These are phyloP conservation scores for Claviceps arundinis DNA, from an alignment of 2,329 filamentous ascomycete genomes.

Conservation along the genomic window DNA sequence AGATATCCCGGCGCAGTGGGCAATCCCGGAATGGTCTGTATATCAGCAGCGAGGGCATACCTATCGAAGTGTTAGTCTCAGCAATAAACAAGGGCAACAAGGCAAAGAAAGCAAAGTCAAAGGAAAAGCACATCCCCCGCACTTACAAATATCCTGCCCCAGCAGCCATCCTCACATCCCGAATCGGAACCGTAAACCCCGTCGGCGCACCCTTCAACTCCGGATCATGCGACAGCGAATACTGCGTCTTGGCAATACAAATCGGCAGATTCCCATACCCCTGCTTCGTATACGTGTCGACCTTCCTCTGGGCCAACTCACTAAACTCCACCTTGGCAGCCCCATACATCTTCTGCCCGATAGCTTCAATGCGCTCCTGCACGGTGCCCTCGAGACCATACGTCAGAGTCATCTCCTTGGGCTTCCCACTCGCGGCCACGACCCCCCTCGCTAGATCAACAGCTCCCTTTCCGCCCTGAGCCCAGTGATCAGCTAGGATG, in stretches of 20 bases:
- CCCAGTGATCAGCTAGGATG: slow-evolving; percentile 92
- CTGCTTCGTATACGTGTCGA: slow-evolving; percentile 85
- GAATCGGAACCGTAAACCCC: slow-evolving; percentile 87
- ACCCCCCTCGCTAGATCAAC: slow-evolving; percentile 80
- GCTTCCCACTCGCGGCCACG: slow-evolving; percentile 67
- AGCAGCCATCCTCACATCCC: slow-evolving; percentile 86
- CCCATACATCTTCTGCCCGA: slow-evolving; percentile 90
- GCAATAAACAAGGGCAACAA: no score
- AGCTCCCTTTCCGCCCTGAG: slow-evolving; percentile 82
- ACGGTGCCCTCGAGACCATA: slow-evolving; percentile 70
- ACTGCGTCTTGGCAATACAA: slow-evolving; percentile 97
- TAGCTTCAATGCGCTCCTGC: slow-evolving; percentile 80
- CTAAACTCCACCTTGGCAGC: slow-evolving; percentile 83
- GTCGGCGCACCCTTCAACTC: slow-evolving; percentile 88
- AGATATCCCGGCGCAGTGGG: slow-evolving; percentile 92
- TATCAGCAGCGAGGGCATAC: slow-evolving; percentile 89
- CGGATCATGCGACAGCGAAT: slow-evolving; percentile 87
- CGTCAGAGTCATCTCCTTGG: slow-evolving; percentile 77
- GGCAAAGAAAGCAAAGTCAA: neutral
- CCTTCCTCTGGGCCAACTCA: slow-evolving; percentile 88
- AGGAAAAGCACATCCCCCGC: neutral
- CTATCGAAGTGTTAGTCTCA: slow-evolving; percentile 30
- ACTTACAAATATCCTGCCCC: slow-evolving; percentile 82
- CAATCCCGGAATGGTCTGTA: slow-evolving; percentile 93
- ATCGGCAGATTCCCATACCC: slow-evolving; percentile 89